A percentile compares a stretch with the other conserved stretches of the same genome.
These are phyloP conservation scores for Hypericum perforatum DNA, from an alignment of 345 rosid species.

Conservation along the genomic window DNA sequence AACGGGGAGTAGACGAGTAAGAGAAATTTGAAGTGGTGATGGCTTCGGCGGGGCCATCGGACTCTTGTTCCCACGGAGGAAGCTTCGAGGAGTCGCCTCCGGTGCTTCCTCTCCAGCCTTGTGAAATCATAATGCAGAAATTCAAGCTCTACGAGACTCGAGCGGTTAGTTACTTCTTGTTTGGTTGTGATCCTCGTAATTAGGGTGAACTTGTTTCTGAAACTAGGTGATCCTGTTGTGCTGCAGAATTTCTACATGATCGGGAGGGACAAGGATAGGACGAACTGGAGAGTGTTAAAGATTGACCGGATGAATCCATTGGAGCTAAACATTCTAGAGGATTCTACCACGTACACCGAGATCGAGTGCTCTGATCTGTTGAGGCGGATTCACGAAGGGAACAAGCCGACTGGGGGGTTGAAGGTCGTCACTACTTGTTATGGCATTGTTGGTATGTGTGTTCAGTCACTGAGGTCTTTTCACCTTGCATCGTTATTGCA, in stretches of 20 bases:
- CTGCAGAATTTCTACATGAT: slow-evolving; percentile 70
- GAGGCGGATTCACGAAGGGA: slow-evolving; percentile 87
- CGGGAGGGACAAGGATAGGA: slow-evolving; percentile 61
- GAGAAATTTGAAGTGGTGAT: slow-evolving; percentile 7
- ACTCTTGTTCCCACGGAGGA: background rate
- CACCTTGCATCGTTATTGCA: background rate
- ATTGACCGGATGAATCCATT: slow-evolving; percentile 62
- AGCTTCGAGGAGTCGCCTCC: background rate
- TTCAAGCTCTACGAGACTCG: slow-evolving; percentile 73
- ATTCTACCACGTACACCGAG: slow-evolving; percentile 60
- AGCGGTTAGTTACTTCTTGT: slow-evolving; percentile 35
- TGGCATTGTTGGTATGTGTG: slow-evolving; percentile 78
- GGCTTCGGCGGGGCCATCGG: slow-evolving; percentile 12
- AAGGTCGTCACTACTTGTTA: slow-evolving; percentile 77
- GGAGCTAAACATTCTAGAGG: slow-evolving; percentile 73
- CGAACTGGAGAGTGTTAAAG: slow-evolving; percentile 70
- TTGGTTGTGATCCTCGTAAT: slow-evolving; percentile 10
- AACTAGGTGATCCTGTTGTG: background rate
- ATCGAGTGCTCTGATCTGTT: slow-evolving; percentile 65
- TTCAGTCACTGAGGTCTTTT: slow-evolving; percentile 2
- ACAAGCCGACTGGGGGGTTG: slow-evolving; percentile 81
- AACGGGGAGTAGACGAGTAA: background rate
- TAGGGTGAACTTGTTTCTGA: background rate
- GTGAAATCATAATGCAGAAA: slow-evolving; percentile 32
- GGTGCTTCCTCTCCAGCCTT: slow-evolving; percentile 19